These are phyloP conservation scores for Boletus rubescentipes DNA, from an alignment of 768 basidiomycete species.

Conservation along the genomic window DNA sequence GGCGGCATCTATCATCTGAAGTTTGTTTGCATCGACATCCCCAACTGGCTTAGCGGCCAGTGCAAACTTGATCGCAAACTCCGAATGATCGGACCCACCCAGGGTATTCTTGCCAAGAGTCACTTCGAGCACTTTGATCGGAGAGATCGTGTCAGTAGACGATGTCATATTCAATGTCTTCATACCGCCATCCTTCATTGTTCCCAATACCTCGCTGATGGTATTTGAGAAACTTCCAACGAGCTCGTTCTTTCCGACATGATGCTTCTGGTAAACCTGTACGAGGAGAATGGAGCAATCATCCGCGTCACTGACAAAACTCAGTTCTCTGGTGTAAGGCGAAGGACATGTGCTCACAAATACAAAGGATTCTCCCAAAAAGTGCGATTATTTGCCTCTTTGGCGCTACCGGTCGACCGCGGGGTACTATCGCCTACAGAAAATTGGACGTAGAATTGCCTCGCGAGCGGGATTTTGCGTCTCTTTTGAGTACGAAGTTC, in stretches of 20 bases:
- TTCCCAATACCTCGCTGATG: neutral
- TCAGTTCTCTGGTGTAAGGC: neutral
- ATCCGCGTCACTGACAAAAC: neutral
- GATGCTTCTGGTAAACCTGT: neutral
- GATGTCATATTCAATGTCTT: neutral
- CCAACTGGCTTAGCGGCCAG: no score
- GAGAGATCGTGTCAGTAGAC: neutral
- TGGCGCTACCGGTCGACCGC: neutral
- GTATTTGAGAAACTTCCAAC: neutral
- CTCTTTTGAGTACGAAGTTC: neutral
- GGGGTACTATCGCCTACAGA: neutral
- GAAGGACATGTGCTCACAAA: neutral
- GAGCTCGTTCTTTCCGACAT: neutral
- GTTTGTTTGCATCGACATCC: neutral
- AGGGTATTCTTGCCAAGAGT: neutral
- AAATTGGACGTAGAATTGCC: neutral
- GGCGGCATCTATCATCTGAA: neutral
- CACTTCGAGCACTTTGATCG: neutral
- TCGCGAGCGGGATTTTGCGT: neutral
- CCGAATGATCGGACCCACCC: neutral
- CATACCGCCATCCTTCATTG: neutral
- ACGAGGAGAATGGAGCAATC: neutral
- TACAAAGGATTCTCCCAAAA: neutral
- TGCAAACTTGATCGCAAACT: neutral
- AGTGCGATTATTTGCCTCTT: neutral